Base-by-base conservation (phyloP, 1,284 basidiomycete genomes). In the Moesziomyces parantarcticus region DNA sequence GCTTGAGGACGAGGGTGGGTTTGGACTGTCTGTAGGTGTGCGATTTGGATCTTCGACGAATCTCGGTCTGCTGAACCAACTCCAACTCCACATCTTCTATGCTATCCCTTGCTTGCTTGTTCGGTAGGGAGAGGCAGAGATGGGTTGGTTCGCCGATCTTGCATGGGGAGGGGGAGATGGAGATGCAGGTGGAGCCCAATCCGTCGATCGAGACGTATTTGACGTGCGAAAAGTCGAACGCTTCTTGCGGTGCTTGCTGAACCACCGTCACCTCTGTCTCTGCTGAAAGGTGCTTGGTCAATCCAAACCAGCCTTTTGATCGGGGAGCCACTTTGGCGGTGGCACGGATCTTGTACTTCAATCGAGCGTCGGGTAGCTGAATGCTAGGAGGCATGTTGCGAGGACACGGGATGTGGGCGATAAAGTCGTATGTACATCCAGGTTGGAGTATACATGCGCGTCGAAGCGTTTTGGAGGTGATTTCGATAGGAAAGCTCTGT, bases 401-500 rank as follows among this genome's bases (percentile, higher is more conserved):
- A 3, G 60, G 41, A 25, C n/a, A 53, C 1, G 45, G 23, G 4
- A 63, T 25, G 9, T 63, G 26, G 18, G 49, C 54, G 22, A 43
- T 18, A 16, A 63, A 63, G 14, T 6, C 26, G 29, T 52, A 57
- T 10, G 25, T 26, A 11, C 40, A 26, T 4, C 60, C 54, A 21
- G 54, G 44, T 1, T 22, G 11, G 0, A 63, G 45, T 9, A 13
- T 13, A 13, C 29, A 47, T 16, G 39, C 16, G 14, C n/a, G 32
- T 23, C 14, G 21, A 39, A 50, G 45, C 3, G 52, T 20, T 10
- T 16, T 26, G 10, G 51, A 48, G 29, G 14, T n/a, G 16, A 57
- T 22, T 18, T 63, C 34, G 25, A 63, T 6, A 8, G 54, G 60
- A 5, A 32, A 43, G 46, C 60, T 57, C 41, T 63, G 60, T 14